Evolutionary conservation across 257 asterid species (phyloP).

Genomic region (Jasminum sambac): DNA sequence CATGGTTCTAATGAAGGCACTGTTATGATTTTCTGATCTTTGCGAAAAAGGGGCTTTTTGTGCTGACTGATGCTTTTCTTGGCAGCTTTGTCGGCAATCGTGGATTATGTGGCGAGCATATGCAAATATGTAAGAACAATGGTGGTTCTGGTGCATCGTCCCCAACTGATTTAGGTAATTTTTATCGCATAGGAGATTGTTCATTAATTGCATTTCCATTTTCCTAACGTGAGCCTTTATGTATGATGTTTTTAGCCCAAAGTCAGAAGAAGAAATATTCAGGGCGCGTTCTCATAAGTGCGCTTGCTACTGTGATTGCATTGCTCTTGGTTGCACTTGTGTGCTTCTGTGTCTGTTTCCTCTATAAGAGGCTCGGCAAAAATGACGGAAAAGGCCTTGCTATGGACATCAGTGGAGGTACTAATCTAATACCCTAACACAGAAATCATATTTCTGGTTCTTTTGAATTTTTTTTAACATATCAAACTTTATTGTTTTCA

Average conservation of each 20-base stretch:
- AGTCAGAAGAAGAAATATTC: slow-evolving; percentile 69
- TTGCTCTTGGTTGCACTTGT: slow-evolving; percentile 87
- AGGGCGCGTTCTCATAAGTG: slow-evolving; percentile 81
- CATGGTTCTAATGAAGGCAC: slow-evolving; percentile 15
- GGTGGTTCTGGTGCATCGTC: slow-evolving; percentile 49
- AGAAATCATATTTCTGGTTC: slow-evolving; percentile 5
- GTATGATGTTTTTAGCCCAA: slow-evolving; percentile 44
- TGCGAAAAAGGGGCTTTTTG: not conserved
- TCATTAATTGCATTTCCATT: too few species aligned
- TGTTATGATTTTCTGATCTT: not conserved
- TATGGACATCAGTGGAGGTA: slow-evolving; percentile 83
- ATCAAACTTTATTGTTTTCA: slow-evolving; percentile 14
- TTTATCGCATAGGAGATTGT: slow-evolving; percentile 11
- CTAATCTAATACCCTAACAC: slow-evolving; percentile 35
- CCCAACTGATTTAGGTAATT: slow-evolving; percentile 55
- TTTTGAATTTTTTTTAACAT: not conserved
- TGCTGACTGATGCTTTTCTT: slow-evolving; percentile 32
- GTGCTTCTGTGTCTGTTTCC: slow-evolving; percentile 96
- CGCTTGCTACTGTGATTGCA: slow-evolving; percentile 91
- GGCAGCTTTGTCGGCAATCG: slow-evolving; percentile 89
- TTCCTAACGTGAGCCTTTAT: slow-evolving; percentile 19
- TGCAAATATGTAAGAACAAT: slow-evolving; percentile 50
- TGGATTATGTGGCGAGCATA: slow-evolving; percentile 84
- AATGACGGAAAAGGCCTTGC: slow-evolving; percentile 71
- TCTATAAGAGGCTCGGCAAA: slow-evolving; percentile 83